Base-by-base conservation (phyloP, 176 grass and related monocot genomes). In the Oryza meyeriana region DNA sequence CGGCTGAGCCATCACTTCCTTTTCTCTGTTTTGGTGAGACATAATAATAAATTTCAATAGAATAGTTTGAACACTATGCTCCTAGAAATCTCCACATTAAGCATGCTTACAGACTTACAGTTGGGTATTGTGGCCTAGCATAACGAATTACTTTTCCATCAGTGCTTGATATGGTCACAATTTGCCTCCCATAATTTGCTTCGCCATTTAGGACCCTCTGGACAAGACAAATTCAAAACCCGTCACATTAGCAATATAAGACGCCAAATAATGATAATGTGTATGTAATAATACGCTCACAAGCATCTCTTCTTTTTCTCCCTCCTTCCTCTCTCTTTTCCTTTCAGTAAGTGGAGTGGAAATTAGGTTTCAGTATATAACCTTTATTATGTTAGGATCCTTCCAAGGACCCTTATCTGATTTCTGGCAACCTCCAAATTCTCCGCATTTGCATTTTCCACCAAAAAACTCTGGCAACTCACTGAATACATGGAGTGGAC, bases 381-480 rank as follows among this genome's bases (percentile, higher is more conserved):
- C 96, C 93, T 95, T 95, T 85, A 91, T 83, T 75, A 87, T 99
- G 75, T 83, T 67, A 20, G 93, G 82, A 83, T 95, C 89, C 77
- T 95, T 95, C 96, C 96, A 99, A 73, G 96, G 96, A 69, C 96
- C 96, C 81, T 87, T 84, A 82, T 95, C 93, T 80, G 96, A 99
- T 90, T 79, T 94, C 68, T 90, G 83, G 55, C 96, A 99, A 63
- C 96, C 93, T 77, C 90, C 94, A 70, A 87, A 44, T 73, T 88
- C 93, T 30, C 72, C 68, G 78, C 96, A 99, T 26, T 86, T 95
- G 87, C 96, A 99, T 84, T 81, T 86, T 26, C 96, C 96, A 66
- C 96, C 93, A 79, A 99, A 62, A 88, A 99, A 88, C 73, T 99
- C 85, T 61, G 96, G 96, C 70, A 99, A 81, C 75, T 99, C 87